Conservation (phyloP, 192 early-diverging fungal genomes). For the Coemansia sp. region DNA sequence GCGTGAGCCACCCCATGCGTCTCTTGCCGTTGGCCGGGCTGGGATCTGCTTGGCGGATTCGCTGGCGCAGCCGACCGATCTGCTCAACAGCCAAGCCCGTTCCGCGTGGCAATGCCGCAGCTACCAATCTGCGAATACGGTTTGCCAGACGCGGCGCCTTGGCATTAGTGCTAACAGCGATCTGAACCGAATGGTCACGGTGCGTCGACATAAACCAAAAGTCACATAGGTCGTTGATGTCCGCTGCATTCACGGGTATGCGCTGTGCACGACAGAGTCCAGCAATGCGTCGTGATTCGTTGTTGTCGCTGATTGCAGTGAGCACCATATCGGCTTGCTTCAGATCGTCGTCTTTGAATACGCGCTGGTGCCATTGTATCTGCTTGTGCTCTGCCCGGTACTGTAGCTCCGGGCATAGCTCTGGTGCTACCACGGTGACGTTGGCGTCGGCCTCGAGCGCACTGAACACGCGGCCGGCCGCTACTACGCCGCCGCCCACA, state of each 20-base stretch:
- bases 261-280: slow-evolving; percentile 55
- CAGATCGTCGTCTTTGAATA: slow-evolving; percentile 50
- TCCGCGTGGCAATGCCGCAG: slow-evolving; percentile 54
- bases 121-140: slow-evolving; percentile 68
- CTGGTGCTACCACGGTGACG: slow-evolving; percentile 73
- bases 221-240: slow-evolving; percentile 85
- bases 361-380: slow-evolving; percentile 51
- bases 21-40: slow-evolving; percentile 59
- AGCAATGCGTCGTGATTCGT: slow-evolving; percentile 67
- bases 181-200: slow-evolving; percentile 79
- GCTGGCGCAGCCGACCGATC: slow-evolving; percentile 62
- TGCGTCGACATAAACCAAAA: slow-evolving; percentile 91
- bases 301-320: slow-evolving; percentile 69
- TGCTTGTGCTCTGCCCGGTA: slow-evolving; percentile 57
- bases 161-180: slow-evolving; percentile 86
- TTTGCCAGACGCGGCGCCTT: slow-evolving; percentile 86
- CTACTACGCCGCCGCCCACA: slow-evolving; percentile 84
- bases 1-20: slow-evolving; percentile 81
- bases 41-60: slow-evolving; percentile 60
- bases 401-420: slow-evolving; percentile 61
- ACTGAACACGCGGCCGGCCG: slow-evolving; percentile 77
- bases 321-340: slow-evolving; percentile 55
- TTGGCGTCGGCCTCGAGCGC: slow-evolving; percentile 75
- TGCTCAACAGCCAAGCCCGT: slow-evolving; percentile 70
- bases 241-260: slow-evolving; percentile 92